Evolutionary conservation across 352 stramenopile species (phyloP), one percentile per base, ranked within the genome.

Genomic region (Peronosclerospora sorghi): DNA sequence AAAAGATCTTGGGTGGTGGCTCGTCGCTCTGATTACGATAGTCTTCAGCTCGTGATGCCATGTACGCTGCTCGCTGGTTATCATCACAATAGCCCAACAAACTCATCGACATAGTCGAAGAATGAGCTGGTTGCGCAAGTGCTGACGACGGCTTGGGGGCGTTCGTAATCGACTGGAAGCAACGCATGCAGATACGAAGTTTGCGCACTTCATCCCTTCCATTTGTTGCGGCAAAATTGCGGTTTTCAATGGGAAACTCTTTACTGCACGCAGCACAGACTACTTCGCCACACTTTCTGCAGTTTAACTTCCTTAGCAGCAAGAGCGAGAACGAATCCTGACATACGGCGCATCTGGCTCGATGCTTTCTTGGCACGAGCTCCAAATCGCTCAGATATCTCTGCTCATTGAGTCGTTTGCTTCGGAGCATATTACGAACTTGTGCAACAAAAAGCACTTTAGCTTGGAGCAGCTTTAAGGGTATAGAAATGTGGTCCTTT

Each of bases 201-300:
- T 88, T 88, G 41, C 81, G 65, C 8, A 74, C 66, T 41, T 78
- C 65, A 5, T 67, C 57, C 9, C 48, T 40, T 40, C 53, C 53
- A 26, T 63, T 59, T 0, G 53, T 63, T 0, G 53, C 45, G 42
- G 54, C 41, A 65, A 82, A 65, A 59, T 81, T 63, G 17, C 54
- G 50, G 56, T 67, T 66, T 59, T 87, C 77, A 59, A 71, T 71
- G 5, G 57, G 46, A 34, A 86, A 93, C 21, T 85, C 76, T 39
- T 86, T 93, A 61, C 68, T 84, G 37, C 80, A 93, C 0, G 74
- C 73, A n/a, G 75, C 78, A 37, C 80, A 93, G 8, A 93, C 78
- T 8, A 93, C 80, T 58, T 93, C 78, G 2, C 80, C 80, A 37
- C 80, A 93, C 51, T 93, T 93, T 26, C 80, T 71, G 48, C 80